Evolutionary conservation across 1,284 basidiomycete species (phyloP).

Genomic region (Garcileccinum viscosum): DNA sequence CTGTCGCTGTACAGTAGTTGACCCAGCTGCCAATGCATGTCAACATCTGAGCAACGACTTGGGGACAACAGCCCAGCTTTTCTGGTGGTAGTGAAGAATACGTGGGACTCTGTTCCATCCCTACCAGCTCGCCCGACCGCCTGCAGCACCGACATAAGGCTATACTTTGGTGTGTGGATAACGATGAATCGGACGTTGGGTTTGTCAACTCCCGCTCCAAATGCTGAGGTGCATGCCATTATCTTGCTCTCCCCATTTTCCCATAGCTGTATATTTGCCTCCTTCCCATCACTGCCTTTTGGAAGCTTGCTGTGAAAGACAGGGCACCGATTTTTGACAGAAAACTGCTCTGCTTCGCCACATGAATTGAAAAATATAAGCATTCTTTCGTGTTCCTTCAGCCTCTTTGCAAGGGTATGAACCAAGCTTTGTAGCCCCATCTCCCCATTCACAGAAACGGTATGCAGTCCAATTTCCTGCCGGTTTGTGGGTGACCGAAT

Average conservation of each 20-base stretch:
- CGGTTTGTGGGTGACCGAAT: slow-evolving; percentile 5
- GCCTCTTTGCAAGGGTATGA: not conserved
- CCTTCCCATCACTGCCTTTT: not conserved
- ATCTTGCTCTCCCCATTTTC: not conserved
- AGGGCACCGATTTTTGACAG: not conserved
- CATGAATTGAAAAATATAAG: slow-evolving; percentile 11
- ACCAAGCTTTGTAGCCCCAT: not conserved
- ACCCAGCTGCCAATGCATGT: not conserved
- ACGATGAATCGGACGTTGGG: slow-evolving; percentile 5
- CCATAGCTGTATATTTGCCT: not conserved
- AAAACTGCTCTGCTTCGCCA: not conserved
- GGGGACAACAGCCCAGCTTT: not conserved
- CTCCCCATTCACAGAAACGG: not conserved
- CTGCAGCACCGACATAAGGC: slow-evolving; percentile 1
- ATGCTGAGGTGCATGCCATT: slow-evolving; percentile 15
- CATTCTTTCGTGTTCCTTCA: slow-evolving; percentile 7
- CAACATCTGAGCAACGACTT: not conserved
- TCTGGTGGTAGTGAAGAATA: slow-evolving; percentile 4
- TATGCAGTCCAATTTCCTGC: slow-evolving; percentile 10
- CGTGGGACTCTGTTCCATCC: slow-evolving; percentile 9
- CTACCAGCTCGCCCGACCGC: slow-evolving; percentile 6
- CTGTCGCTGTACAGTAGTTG: not conserved
- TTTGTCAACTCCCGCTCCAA: not conserved
- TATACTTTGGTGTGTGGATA: not conserved
- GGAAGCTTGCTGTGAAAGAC: slow-evolving; percentile 12